These are phyloP conservation scores for Enteropsectra breve DNA, from an alignment of 371 early-diverging fungal genomes.

Conservation along the genomic window DNA sequence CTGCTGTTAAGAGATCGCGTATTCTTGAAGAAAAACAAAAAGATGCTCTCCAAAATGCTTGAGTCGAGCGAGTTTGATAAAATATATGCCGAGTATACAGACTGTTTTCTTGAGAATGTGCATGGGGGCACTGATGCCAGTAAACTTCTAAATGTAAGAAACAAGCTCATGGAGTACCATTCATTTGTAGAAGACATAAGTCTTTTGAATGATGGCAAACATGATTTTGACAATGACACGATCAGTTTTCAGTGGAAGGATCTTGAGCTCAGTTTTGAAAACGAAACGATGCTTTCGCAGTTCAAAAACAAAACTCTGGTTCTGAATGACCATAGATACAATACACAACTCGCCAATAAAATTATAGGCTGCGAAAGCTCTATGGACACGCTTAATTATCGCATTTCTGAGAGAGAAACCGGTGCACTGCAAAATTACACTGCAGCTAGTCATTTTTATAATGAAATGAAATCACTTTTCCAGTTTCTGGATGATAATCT, in stretches of 20 bases:
- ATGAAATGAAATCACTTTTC: conserved; percentile 2
- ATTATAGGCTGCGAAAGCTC: conserved; percentile 14
- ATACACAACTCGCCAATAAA: conserved; percentile 14
- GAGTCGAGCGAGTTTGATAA: conserved; percentile 10
- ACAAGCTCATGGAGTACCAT: neutral
- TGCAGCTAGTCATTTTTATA: neutral
- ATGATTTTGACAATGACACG: conserved; percentile 16
- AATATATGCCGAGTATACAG: conserved; percentile 19
- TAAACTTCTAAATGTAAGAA: conserved; percentile 10
- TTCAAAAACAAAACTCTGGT: conserved; percentile 10
- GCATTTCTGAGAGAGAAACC: conserved; percentile 4
- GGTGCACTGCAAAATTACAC: conserved; percentile 6
- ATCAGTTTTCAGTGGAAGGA: conserved; percentile 37
- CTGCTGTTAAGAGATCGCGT: conserved; percentile 5
- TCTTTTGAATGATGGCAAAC: conserved; percentile 12
- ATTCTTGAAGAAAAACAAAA: conserved; percentile 33
- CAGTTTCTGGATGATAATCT: conserved; percentile 28
- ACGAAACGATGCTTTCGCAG: neutral
- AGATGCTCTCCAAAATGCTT: conserved; percentile 9
- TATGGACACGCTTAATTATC: neutral
- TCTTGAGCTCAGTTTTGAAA: conserved; percentile 27
- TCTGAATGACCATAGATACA: conserved; percentile 12
- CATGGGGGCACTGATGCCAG: neutral
- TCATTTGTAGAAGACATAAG: conserved; percentile 33
- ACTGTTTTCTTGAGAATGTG: neutral